phyloP scores from a whole-genome alignment of 1,139 yeast genomes.

The Hansenula lynferdii region DNA sequence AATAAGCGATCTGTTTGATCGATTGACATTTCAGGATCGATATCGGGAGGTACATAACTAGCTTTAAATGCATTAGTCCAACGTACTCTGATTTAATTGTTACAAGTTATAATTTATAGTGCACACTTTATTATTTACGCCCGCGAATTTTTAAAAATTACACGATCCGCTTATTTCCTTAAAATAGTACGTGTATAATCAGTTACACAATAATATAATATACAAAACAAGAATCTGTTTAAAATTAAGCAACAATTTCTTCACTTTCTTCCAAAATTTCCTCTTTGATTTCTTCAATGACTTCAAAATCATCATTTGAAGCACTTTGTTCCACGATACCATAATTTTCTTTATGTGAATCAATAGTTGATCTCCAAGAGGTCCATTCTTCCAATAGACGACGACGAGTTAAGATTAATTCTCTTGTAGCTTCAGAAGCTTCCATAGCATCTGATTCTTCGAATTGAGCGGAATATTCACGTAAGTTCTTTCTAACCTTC shows the following conservation, averaged over 20 bases:
- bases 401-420: conserved; percentile 82
- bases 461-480: conserved; percentile 87
- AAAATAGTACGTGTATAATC: no score
- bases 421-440: conserved; percentile 89
- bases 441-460: conserved; percentile 97
- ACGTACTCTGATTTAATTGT: no score
- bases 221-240: background rate
- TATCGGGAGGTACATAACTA: no score
- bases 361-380: conserved; percentile 63
- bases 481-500: conserved; percentile 86
- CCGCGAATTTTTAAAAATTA: no score
- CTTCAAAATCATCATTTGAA: conserved; percentile 35
- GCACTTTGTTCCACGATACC: conserved; percentile 31
- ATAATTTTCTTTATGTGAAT: conserved; percentile 40
- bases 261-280: conserved; percentile 56
- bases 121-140: no score
- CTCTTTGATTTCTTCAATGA: conserved; percentile 68
- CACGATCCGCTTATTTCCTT: no score
- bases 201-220: no score
- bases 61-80: no score
- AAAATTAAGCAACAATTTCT: conserved; percentile 46
- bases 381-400: conserved; percentile 82
- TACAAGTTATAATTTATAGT: no score
- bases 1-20: no score
- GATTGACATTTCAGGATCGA: no score